phyloP scores from a whole-genome alignment of 2,329 filamentous ascomycete species.

The Coniochaeta hoffmannii region DNA sequence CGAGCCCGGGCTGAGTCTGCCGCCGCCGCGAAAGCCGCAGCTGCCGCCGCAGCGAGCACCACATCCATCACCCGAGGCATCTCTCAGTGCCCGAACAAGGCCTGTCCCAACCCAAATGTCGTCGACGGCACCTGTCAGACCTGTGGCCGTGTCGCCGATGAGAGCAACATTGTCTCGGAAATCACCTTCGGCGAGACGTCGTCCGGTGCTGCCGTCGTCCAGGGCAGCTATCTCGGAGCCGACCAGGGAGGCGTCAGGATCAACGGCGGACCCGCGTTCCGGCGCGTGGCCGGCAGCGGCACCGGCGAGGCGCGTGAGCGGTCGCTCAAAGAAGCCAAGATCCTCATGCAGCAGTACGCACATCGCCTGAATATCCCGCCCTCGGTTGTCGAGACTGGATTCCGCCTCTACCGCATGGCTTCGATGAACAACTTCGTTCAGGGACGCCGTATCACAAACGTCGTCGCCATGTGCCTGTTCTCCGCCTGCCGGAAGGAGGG shows the following conservation, averaged over 20 bases:
- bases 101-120: slow-evolving; percentile 42
- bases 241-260: slow-evolving; percentile 74
- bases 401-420: slow-evolving; percentile 70
- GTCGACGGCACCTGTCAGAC: slow-evolving; percentile 66
- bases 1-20: background rate
- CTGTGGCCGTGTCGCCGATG: slow-evolving; percentile 78
- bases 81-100: slow-evolving; percentile 17
- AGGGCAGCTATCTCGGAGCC: slow-evolving; percentile 80
- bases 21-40: slow-evolving; percentile 9
- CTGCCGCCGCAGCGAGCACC: slow-evolving; percentile 18
- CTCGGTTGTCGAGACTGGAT: slow-evolving; percentile 55
- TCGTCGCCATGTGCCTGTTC: slow-evolving; percentile 87
- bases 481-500: slow-evolving; percentile 74
- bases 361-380: slow-evolving; percentile 53
- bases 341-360: slow-evolving; percentile 55
- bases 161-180: slow-evolving; percentile 86
- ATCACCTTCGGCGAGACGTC: slow-evolving; percentile 85
- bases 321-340: slow-evolving; percentile 49
- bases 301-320: slow-evolving; percentile 51
- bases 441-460: slow-evolving; percentile 76
- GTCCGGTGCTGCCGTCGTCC: slow-evolving; percentile 78
- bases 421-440: slow-evolving; percentile 72
- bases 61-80: slow-evolving; percentile 16
- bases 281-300: slow-evolving; percentile 45
- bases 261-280: slow-evolving; percentile 51